A percentile compares a stretch with the other conserved stretches of the same genome.
phyloP scores from a whole-genome alignment of 2,329 filamentous ascomycete genomes.

The Thyridium curvatum region DNA sequence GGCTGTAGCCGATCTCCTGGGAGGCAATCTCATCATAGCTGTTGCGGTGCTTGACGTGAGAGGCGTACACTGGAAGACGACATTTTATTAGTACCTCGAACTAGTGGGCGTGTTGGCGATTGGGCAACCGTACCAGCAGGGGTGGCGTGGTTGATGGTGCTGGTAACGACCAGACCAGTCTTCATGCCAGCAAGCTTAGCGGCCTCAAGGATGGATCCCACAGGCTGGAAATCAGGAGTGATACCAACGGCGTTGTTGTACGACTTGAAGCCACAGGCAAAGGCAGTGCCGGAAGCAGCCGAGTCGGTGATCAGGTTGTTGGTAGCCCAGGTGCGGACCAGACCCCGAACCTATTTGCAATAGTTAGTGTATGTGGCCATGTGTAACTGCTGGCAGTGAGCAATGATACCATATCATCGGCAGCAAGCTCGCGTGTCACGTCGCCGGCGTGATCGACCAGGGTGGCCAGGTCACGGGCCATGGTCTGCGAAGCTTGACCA shows the following conservation, averaged over 20 bases:
- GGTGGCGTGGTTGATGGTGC: conserved; percentile 28
- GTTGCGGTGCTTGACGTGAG: conserved; percentile 25
- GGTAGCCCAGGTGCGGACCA: conserved; percentile 18
- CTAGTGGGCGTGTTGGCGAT: neutral
- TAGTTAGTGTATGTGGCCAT: too few species aligned
- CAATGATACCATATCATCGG: conserved; percentile 12
- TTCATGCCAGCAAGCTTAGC: conserved; percentile 30
- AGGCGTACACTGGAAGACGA: conserved; percentile 17
- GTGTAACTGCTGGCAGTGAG: too few species aligned
- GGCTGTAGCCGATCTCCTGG: conserved; percentile 28
- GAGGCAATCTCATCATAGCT: conserved; percentile 27
- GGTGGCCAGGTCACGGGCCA: conserved; percentile 18
- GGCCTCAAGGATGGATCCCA: conserved; percentile 31
- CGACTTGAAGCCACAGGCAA: conserved; percentile 30
- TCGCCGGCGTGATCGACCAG: conserved; percentile 14
- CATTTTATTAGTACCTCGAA: neutral
- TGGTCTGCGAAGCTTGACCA: conserved; percentile 20
- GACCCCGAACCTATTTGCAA: conserved; percentile 23
- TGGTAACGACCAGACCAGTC: conserved; percentile 34
- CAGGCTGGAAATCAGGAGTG: conserved; percentile 20
- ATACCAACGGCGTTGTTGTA: conserved; percentile 29
- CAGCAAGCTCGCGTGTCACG: conserved; percentile 12
- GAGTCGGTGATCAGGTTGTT: conserved; percentile 32
- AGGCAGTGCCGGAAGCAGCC: conserved; percentile 30
- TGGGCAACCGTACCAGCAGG: conserved; percentile 14